Evolutionary conservation across 2,329 filamentous ascomycete genomes (phyloP), one percentile per base, ranked within the genome.

Genomic region (Elsinoe fawcettii): DNA sequence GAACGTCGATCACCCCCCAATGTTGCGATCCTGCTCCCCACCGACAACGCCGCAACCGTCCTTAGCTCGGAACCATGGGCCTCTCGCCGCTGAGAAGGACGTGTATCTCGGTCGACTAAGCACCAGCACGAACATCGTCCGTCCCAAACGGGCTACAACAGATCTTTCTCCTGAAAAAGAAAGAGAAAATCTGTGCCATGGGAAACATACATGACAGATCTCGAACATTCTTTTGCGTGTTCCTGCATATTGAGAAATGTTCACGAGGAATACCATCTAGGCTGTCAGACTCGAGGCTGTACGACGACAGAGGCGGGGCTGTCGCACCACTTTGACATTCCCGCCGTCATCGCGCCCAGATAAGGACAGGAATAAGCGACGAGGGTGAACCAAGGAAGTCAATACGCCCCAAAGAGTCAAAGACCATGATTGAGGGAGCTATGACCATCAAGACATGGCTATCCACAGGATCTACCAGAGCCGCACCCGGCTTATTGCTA

Each of bases 151-250:
- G 46, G 46, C 46, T 51, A 51, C 46, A 51, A 16, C 46, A 51
- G 46, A 51, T 51, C 46, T 51, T 51, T 51, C 46, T 51, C 46
- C 46, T 51, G 46, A 51, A 51, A 25, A 51, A 51, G 46, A 44
- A 37, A n/a, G 34, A 51, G 27, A 51, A 51, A 32, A 14, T 51
- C 46, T 51, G 9, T 22, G 12, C 27, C 12, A 32, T 51, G 27
- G 46, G 27, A 32, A 32, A 46, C 9, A 23, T 46, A 12, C 41
- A 32, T 34, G 8, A 9, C 9, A 51, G 46, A 51, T 51, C 46
- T 51, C 25, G 25, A 51, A 51, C 25, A 51, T 16, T 51, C 46
- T 51, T 20, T 51, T 22, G 23, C 25, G 27, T 51, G 46, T 51
- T 51, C 46, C 46, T 51, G 46, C 46, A 51, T 51, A 25, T 51